These are phyloP conservation scores for Malus sieversii DNA, from an alignment of 306 rosid species.

Conservation along the genomic window DNA sequence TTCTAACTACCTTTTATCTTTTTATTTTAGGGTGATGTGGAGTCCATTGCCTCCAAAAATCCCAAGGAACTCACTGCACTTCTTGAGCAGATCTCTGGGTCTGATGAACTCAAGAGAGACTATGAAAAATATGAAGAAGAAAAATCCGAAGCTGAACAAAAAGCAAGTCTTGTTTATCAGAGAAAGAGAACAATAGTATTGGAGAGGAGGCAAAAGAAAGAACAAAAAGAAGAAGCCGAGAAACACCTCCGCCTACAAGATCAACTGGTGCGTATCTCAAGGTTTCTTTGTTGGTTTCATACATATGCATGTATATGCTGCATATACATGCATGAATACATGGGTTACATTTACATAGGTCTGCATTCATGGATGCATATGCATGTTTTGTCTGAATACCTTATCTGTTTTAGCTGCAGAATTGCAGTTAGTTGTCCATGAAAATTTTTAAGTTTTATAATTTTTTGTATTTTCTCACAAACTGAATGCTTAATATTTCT, in stretches of 20 bases:
- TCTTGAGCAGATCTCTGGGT: conserved; percentile 94
- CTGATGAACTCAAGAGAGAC: conserved; percentile 83
- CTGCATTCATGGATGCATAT: not conserved
- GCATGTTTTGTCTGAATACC: not conserved
- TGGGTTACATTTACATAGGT: not conserved
- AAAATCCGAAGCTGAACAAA: conserved; percentile 79
- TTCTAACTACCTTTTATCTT: not conserved
- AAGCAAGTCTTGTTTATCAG: conserved; percentile 83
- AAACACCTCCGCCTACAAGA: conserved; percentile 74
- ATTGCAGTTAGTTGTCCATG: not conserved
- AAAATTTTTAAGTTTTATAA: not conserved
- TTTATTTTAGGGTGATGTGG: conserved; percentile 83
- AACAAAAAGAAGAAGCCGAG: conserved; percentile 96
- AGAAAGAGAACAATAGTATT: conserved; percentile 73
- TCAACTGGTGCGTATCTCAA: conserved; percentile 50
- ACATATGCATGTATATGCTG: not conserved
- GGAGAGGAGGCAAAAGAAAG: conserved; percentile 98
- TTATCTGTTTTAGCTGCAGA: not conserved
- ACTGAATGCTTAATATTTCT: not conserved
- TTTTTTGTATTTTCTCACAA: not conserved
- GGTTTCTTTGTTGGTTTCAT: conserved; percentile 3
- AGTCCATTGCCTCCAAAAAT: conserved; percentile 91
- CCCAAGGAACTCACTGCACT: conserved; percentile 89
- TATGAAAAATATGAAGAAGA: conserved; percentile 82
- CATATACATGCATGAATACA: not conserved